A percentile compares a stretch with the other conserved stretches of the same genome.
Evolutionary conservation across 2,329 filamentous ascomycete genomes (phyloP).

Genomic region (Rachicladosporium sp.): DNA sequence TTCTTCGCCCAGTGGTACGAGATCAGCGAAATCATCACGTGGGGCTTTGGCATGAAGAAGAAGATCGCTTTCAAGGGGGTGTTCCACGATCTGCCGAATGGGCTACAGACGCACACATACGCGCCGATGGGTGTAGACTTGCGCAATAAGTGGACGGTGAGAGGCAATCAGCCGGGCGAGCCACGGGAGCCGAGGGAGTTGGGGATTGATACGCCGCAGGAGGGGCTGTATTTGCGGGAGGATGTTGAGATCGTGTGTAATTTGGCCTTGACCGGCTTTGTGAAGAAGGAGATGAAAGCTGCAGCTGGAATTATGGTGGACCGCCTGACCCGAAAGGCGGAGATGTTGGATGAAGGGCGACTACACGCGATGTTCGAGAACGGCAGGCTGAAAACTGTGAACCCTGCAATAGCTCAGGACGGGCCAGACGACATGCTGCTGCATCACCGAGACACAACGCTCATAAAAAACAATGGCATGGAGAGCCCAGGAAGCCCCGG

Average conservation of each 20-base stretch:
- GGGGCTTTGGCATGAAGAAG: constrained; percentile 53
- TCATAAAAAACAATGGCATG: constrained; percentile 3
- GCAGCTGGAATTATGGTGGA: constrained; percentile 56
- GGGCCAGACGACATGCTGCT: not conserved
- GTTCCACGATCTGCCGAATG: constrained; percentile 62
- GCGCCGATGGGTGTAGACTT: constrained; percentile 55
- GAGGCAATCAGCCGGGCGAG: constrained; percentile 58
- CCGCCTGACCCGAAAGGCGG: constrained; percentile 57
- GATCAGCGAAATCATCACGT: constrained; percentile 56
- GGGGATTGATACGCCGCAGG: constrained; percentile 49
- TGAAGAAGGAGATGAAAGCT: constrained; percentile 54
- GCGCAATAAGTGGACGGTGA: constrained; percentile 55
- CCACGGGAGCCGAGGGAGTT: constrained; percentile 50
- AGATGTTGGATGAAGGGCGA: constrained; percentile 51
- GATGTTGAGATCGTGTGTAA: constrained; percentile 62
- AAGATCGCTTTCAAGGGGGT: constrained; percentile 58
- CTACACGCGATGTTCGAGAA: constrained; percentile 57
- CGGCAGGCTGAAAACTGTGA: constrained; percentile 49
- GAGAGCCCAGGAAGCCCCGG: constrained; percentile 5
- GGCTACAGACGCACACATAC: constrained; percentile 59
- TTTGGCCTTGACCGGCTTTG: constrained; percentile 46
- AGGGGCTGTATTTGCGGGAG: constrained; percentile 56
- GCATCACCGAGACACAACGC: constrained; percentile 6
- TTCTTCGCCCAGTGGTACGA: constrained; percentile 66
- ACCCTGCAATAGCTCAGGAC: constrained; percentile 24